A percentile compares a stretch with the other conserved stretches of the same genome.
Conservation (phyloP, 257 asterid genomes). For the Voacanga thouarsii region DNA sequence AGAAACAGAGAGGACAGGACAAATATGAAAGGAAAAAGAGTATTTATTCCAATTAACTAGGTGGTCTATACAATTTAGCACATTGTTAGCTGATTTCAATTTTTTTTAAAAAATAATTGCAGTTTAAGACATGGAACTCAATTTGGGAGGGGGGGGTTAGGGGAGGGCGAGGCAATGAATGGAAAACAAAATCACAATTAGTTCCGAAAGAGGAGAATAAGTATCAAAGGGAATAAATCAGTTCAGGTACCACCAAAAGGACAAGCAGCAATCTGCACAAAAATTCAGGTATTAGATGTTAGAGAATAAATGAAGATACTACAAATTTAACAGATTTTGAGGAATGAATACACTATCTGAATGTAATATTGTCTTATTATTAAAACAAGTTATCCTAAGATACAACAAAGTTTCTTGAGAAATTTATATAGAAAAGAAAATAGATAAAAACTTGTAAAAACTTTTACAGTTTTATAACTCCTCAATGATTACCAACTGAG, state of each 20-base stretch:
- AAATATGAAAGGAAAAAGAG: background rate
- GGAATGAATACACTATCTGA: no score
- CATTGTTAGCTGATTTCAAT: background rate
- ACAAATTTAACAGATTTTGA: no score
- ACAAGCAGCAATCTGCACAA: conserved; percentile 80
- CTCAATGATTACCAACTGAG: no score
- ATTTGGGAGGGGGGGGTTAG: no score
- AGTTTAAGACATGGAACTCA: background rate
- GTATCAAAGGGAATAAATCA: background rate
- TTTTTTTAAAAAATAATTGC: background rate
- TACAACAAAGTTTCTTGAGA: no score
- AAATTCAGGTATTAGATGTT: conserved; percentile 11
- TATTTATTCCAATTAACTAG: background rate
- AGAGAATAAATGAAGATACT: no score
- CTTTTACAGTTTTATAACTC: no score
- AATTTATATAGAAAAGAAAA: no score
- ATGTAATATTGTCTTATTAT: no score
- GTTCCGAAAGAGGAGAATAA: background rate
- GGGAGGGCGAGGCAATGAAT: no score
- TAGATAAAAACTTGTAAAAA: no score
- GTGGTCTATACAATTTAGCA: background rate
- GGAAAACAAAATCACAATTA: conserved; percentile 16
- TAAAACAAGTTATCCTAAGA: no score
- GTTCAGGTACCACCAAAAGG: conserved; percentile 84
- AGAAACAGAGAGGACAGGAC: background rate